Conservation (phyloP, 2,329 filamentous ascomycete genomes). For the Pestalotiopsis sp. region DNA sequence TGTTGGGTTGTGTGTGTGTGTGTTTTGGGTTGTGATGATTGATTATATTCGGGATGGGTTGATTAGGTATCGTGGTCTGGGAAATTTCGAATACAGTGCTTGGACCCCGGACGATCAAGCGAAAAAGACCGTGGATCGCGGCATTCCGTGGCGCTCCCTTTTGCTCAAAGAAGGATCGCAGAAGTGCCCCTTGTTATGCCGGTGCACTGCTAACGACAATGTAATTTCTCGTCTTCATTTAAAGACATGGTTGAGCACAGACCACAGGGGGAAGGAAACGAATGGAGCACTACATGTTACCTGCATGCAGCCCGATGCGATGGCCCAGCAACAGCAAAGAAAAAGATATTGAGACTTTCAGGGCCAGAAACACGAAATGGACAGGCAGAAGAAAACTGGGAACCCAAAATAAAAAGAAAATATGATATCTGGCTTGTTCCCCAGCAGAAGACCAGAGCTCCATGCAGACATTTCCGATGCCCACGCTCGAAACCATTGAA, state of each 20-base stretch:
- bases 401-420: background rate
- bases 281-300: background rate
- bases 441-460: background rate
- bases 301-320: background rate
- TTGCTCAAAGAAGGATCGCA: conserved; percentile 9
- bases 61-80: background rate
- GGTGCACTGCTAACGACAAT: conserved; percentile 31
- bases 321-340: conserved; percentile 7
- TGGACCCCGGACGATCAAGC: background rate
- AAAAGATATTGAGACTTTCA: background rate
- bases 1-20: background rate
- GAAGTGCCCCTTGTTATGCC: conserved; percentile 18
- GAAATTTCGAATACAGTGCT: conserved; percentile 4
- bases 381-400: background rate
- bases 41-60: background rate
- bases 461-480: background rate
- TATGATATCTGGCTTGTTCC: background rate
- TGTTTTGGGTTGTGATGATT: background rate
- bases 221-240: conserved; percentile 36
- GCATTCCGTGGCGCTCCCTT: conserved; percentile 11
- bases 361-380: background rate
- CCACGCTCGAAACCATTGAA: background rate
- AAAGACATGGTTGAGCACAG: conserved; percentile 26
- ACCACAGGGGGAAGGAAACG: conserved; percentile 22
- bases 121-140: background rate